Evolutionary conservation across 75 land plant genomes (phyloP).

Genomic region (Selaginella moellendorffii): DNA sequence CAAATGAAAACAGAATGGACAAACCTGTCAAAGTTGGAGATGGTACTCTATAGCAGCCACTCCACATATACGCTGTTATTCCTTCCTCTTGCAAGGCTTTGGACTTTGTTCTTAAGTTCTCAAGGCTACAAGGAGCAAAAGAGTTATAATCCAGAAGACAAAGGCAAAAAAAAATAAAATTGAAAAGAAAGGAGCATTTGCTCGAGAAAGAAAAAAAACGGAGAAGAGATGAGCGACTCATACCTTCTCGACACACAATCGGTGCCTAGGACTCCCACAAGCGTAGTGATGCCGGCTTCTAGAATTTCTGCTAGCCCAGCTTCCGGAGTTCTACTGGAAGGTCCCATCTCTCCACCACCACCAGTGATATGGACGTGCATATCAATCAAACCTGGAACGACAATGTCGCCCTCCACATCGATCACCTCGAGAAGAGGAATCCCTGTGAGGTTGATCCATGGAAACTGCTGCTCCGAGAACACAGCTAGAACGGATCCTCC

Average conservation of each 20-base stretch:
- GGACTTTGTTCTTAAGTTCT: slow-evolving; percentile 16
- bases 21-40: slow-evolving; percentile 24
- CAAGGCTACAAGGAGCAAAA: slow-evolving; percentile 16
- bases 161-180: background rate
- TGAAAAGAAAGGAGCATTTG: too few species aligned
- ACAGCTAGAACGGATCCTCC: slow-evolving; percentile 15
- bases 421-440: slow-evolving; percentile 10
- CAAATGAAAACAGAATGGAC: too few species aligned
- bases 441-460: slow-evolving; percentile 14
- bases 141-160: background rate
- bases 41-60: slow-evolving; percentile 27
- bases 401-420: slow-evolving; percentile 12
- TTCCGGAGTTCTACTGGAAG: slow-evolving; percentile 23
- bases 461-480: slow-evolving; percentile 12
- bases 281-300: slow-evolving; percentile 25
- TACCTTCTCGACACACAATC: slow-evolving; percentile 26
- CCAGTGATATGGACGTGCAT: slow-evolving; percentile 25
- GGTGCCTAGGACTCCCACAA: slow-evolving; percentile 22
- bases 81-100: slow-evolving; percentile 16
- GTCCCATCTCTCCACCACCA: slow-evolving; percentile 28
- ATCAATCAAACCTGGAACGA: slow-evolving; percentile 21
- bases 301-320: slow-evolving; percentile 13
- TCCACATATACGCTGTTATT: slow-evolving; percentile 24
- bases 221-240: background rate
- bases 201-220: background rate